phyloP scores from a whole-genome alignment of 345 rosid genomes.

The Eucalyptus polybractea region DNA sequence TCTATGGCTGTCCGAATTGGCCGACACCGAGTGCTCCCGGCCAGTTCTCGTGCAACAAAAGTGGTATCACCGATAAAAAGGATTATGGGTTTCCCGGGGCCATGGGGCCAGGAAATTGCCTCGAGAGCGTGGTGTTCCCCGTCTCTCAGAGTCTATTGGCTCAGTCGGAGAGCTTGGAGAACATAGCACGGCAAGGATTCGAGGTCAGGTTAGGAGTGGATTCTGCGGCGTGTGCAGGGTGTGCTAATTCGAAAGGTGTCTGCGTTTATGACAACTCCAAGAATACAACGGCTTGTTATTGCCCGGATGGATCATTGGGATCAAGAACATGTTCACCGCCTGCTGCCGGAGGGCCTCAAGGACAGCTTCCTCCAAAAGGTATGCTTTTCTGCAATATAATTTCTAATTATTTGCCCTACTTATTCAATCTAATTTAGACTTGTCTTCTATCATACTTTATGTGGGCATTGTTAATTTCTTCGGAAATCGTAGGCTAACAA shows the following conservation, averaged over 20 bases:
- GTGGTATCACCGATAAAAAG: background rate
- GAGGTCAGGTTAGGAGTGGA: background rate
- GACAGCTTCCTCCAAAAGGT: background rate
- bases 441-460: background rate
- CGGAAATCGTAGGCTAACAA: background rate
- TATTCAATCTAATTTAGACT: background rate
- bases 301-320: background rate
- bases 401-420: background rate
- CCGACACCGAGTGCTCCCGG: background rate
- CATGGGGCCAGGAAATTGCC: background rate
- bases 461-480: background rate
- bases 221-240: background rate
- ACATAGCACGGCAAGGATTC: background rate
- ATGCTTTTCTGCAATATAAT: background rate
- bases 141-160: background rate
- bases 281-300: background rate
- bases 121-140: background rate
- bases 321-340: fast-evolving
- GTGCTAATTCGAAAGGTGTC: background rate
- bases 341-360: background rate
- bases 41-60: background rate
- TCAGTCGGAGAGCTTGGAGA: background rate
- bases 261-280: background rate
- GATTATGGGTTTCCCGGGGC: background rate
- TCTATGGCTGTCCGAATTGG: background rate